Evolutionary conservation across 257 asterid species (phyloP).

Genomic region (Cruciata laevipes): DNA sequence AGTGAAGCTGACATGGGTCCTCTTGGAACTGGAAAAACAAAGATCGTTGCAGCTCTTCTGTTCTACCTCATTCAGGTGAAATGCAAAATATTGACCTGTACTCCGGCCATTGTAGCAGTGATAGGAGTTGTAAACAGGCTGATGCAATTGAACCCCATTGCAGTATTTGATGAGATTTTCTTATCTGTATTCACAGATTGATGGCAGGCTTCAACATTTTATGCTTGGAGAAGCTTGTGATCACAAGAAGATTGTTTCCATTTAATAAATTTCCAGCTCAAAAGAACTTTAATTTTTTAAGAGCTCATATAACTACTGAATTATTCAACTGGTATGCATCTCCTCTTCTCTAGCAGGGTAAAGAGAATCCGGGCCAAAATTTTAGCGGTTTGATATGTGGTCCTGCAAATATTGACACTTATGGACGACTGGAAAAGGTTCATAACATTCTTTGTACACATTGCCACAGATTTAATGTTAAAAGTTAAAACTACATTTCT

Average conservation of each 20-base stretch:
- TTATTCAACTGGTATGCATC: slow-evolving; percentile 16
- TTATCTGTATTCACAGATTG: too few relatives aligned
- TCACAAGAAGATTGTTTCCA: too few relatives aligned
- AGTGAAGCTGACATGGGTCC: slow-evolving; percentile 77
- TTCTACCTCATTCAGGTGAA: slow-evolving; percentile 28
- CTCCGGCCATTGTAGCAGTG: slow-evolving; percentile 64
- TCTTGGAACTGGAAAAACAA: slow-evolving; percentile 80
- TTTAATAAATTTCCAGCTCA: too few relatives aligned
- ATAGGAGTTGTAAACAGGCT: slow-evolving; percentile 37
- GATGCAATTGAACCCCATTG: too few relatives aligned
- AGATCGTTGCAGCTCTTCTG: slow-evolving; percentile 40
- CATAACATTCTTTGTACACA: background rate
- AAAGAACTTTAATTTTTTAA: too few relatives aligned
- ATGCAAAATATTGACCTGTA: slow-evolving; percentile 57
- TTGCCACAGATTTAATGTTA: background rate
- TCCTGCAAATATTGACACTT: slow-evolving; percentile 59
- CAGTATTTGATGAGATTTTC: too few relatives aligned
- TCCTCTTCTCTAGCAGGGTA: slow-evolving; percentile 50
- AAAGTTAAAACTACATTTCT: background rate
- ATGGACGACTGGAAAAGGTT: slow-evolving; percentile 85
- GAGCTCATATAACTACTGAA: background rate
- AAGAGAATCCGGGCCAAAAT: slow-evolving; percentile 63
- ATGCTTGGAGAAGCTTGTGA: too few relatives aligned
- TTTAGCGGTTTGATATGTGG: slow-evolving; percentile 61
- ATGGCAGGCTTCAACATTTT: too few relatives aligned